phyloP scores from a whole-genome alignment of 495 filamentous ascomycete genomes.

The Terfezia boudieri region DNA sequence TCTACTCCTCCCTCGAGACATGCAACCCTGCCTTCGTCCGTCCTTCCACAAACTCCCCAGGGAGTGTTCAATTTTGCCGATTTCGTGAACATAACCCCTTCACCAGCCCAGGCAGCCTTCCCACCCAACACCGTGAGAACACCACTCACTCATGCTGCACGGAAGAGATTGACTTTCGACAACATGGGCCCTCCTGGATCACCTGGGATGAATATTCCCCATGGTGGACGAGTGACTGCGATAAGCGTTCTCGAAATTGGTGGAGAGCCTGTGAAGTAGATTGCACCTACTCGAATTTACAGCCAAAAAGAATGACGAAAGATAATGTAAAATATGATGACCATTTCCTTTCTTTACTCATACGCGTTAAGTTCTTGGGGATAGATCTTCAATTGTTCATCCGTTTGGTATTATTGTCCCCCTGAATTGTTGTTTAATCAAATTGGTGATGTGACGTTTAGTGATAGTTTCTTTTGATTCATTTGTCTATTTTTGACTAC shows the following conservation, averaged over 20 bases:
- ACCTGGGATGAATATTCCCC: conserved; percentile 7
- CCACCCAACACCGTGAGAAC: conserved; percentile 31
- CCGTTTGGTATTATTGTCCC: no score
- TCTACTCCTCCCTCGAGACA: conserved; percentile 40
- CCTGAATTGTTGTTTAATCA: no score
- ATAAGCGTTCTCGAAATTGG: conserved; percentile 33
- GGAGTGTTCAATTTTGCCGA: conserved; percentile 84
- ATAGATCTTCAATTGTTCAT: no score
- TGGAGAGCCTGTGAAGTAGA: conserved; percentile 26
- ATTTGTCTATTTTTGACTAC: no score
- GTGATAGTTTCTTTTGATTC: no score
- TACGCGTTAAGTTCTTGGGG: not conserved
- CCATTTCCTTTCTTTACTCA: not conserved
- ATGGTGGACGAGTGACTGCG: conserved; percentile 13
- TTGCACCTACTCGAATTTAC: not conserved
- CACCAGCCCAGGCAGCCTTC: conserved; percentile 70
- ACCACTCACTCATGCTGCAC: conserved; percentile 35
- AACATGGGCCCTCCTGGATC: conserved; percentile 23
- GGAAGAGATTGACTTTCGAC: conserved; percentile 44
- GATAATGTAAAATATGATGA: not conserved
- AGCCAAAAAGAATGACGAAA: not conserved
- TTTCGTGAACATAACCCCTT: conserved; percentile 91
- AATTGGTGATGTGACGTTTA: no score
- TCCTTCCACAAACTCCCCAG: conserved; percentile 40
- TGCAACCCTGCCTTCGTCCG: conserved; percentile 56